These are phyloP conservation scores for Gossypium schwendimanii DNA, from an alignment of 441 rosid species.

Conservation along the genomic window DNA sequence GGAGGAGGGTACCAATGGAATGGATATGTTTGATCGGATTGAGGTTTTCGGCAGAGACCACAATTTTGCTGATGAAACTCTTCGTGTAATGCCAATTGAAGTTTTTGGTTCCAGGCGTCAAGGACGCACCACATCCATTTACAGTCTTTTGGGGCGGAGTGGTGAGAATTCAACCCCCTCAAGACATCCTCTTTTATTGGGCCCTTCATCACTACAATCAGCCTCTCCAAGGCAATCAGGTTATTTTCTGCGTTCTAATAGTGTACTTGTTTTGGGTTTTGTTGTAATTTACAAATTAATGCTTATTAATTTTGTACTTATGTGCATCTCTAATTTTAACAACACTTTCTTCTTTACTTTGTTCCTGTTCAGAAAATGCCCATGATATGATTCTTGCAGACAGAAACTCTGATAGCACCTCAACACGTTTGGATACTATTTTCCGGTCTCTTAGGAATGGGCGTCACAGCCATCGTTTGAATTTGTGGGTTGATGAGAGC, in stretches of 20 bases:
- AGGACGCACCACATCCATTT: conserved; percentile 91
- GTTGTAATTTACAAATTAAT: background rate
- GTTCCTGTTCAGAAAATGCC: conserved; percentile 38
- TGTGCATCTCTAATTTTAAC: conserved; percentile 12
- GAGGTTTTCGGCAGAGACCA: conserved; percentile 90
- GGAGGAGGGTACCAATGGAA: conserved; percentile 91
- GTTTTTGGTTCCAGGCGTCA: conserved; percentile 97
- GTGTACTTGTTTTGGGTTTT: background rate
- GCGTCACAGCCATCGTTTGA: conserved; percentile 83
- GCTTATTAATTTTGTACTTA: conserved; percentile 1
- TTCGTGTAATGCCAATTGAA: conserved; percentile 97
- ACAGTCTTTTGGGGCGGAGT: conserved; percentile 83
- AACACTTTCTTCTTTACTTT: background rate
- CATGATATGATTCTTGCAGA: conserved; percentile 44
- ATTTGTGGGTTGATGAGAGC: conserved; percentile 90
- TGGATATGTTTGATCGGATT: conserved; percentile 88
- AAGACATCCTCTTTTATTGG: conserved; percentile 85
- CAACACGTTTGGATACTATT: conserved; percentile 66
- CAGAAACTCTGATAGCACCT: conserved; percentile 47
- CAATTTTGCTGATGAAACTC: conserved; percentile 77
- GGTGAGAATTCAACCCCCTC: conserved; percentile 62
- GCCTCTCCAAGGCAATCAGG: conserved; percentile 60
- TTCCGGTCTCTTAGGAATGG: conserved; percentile 92
- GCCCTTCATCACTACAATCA: conserved; percentile 44
- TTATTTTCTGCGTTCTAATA: conserved; percentile 10